Percentiles rank a stretch among this genome's conserved stretches.
These are phyloP conservation scores for Phytomonas sp. DNA, from an alignment of 208 protist genomes.

Conservation along the genomic window DNA sequence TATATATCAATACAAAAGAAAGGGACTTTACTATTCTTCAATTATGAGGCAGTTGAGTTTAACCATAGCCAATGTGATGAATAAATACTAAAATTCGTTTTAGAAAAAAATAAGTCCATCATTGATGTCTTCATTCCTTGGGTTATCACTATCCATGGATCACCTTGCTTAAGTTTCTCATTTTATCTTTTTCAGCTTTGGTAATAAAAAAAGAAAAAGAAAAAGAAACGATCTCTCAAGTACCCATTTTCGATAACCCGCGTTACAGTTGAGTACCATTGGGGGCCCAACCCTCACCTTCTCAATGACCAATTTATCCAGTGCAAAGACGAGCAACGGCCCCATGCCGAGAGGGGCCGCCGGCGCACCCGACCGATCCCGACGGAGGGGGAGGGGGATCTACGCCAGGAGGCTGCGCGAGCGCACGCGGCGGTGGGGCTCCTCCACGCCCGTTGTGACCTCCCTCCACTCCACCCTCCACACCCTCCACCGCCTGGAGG, in stretches of 20 bases:
- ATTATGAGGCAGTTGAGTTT: not conserved
- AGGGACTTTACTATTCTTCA: not conserved
- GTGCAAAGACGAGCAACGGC: not conserved
- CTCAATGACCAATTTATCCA: not conserved
- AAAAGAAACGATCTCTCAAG: no score
- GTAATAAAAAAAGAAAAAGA: no score
- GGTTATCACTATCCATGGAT: not conserved
- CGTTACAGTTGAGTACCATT: not conserved
- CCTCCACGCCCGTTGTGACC: conserved; percentile 40
- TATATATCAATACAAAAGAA: conserved; percentile 2
- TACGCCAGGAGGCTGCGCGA: not conserved
- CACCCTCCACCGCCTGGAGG: conserved; percentile 42
- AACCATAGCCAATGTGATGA: not conserved
- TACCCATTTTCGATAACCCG: not conserved
- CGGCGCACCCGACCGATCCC: not conserved
- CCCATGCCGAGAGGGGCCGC: not conserved
- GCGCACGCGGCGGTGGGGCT: conserved; percentile 29
- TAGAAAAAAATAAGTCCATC: not conserved
- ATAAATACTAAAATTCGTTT: not conserved
- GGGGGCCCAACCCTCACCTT: not conserved
- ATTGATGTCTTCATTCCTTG: not conserved
- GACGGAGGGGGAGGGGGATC: no score
- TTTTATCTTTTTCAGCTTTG: conserved; percentile 13
- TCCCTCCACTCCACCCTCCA: conserved; percentile 57
- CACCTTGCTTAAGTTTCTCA: conserved; percentile 10